Conservation (phyloP, 768 basidiomycete species). For the Phanerodontia chrysosporium region DNA sequence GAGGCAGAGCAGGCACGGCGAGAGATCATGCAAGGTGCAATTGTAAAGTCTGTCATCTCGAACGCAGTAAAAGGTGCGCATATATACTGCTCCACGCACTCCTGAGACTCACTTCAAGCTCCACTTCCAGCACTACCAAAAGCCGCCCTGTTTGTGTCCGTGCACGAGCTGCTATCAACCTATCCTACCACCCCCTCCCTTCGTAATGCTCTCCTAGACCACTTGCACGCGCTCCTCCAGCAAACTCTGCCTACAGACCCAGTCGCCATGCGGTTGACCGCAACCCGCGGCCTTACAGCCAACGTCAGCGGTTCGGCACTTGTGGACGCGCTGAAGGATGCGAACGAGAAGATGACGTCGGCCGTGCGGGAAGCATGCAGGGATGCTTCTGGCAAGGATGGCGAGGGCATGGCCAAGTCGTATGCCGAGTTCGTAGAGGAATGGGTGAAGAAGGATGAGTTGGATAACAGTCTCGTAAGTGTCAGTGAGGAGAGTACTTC, state of each 20-base stretch:
- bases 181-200: constrained; percentile 41
- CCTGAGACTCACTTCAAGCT: too few species aligned
- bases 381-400: not conserved
- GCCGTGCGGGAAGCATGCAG: constrained; percentile 14
- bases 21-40: constrained; percentile 73
- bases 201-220: constrained; percentile 36
- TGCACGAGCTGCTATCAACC: constrained; percentile 37
- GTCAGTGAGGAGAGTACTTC: not conserved
- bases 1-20: constrained; percentile 54
- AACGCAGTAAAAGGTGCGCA: constrained; percentile 66
- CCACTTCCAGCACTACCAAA: constrained; percentile 34
- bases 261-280: constrained; percentile 34
- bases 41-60: constrained; percentile 72
- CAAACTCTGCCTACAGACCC: constrained; percentile 34
- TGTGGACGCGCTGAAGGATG: constrained; percentile 48
- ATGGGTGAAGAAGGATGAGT: constrained; percentile 35
- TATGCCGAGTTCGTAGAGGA: constrained; percentile 44
- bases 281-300: constrained; percentile 31
- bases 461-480: constrained; percentile 29
- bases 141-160: constrained; percentile 36
- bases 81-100: not conserved
- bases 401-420: constrained; percentile 29
- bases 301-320: constrained; percentile 45
- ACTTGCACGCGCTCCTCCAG: constrained; percentile 40
- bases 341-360: constrained; percentile 47